Base-by-base conservation (phyloP, 495 filamentous ascomycete species). In the Chaetomium cochliodes region DNA sequence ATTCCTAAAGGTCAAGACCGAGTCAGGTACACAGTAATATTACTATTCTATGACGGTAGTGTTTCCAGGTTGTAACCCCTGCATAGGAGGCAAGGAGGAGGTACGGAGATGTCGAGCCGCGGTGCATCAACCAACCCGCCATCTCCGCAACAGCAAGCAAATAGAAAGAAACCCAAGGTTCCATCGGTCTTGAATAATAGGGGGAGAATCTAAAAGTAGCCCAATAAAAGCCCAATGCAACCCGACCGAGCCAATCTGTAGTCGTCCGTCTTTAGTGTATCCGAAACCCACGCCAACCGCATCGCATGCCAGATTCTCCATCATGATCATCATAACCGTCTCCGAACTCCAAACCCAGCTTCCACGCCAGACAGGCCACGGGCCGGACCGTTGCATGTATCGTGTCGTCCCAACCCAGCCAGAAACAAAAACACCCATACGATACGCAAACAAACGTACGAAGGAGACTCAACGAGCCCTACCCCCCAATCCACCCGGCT, bases 211-310 rank as follows among this genome's bases (percentile, higher is more conserved):
- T n/a, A 47, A 8, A 47, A 47, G 18, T 20, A 33, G 30, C 20
- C 33, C 54, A 41, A 25, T 23, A 15, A 4, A 56, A 41, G 4
- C 33, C 18, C n/a, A 41, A 41, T 5, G n/a, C 26, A 30, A 54
- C 16, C 51, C 51, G 16, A 54, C 26, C 33, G 41, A 41, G 8
- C 54, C 54, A 56, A 41, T 41, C 54, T 41, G 28, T n/a, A n/a
- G 13, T n/a, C 26, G 51, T 39, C 3, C 28, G 28, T 41, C 18
- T 56, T 18, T 41, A 25, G 20, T 56, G 33, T 56, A 56, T 41
- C n/a, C 54, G 23, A 28, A 41, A 5, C 4, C 33, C 54, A 37
- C 1, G 6, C 5, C 33, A 37, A 37, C 33, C 33, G 33, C 33
- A 11, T 37, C 28, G 6, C 13, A 33, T 33, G 16, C 52, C 52